Base-by-base conservation (phyloP, 345 rosid genomes). In the Brassica rapa region DNA sequence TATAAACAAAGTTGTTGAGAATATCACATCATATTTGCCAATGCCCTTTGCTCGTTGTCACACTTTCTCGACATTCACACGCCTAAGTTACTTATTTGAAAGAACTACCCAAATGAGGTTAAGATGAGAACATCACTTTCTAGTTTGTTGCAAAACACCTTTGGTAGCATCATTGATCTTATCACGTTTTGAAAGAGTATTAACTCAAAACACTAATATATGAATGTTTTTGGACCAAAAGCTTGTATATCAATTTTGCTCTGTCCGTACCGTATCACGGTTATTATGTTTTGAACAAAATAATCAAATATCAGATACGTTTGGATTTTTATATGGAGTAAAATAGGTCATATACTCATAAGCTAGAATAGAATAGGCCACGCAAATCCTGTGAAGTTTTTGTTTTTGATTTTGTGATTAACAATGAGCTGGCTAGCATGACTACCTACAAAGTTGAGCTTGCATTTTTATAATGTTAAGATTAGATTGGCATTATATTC, bases 111-210 rank as follows among this genome's bases (percentile, higher is more conserved):
- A 73, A 73, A 60, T 30, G 14, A 56, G 65, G 78, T 25, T 46
- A 79, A 49, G 74, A 73, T 79, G 78, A 79, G 65, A 79, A 51
- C 78, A 73, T 37, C 60, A 51, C 78, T 79, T 74, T 79, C 74
- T 51, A 35, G 78, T 79, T 79, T 79, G 82, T 79, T 79, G 70
- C 30, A 37, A 79, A 79, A 62, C 63, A 64, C 35, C 37, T 77
- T 62, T 71, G 75, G 6, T 62, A n/a, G 1, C 23, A 71, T 77
- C 61, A 53, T 39, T 32, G 43, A 32, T 32, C 67, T n/a, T 43
- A 66, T 66, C 63, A 66, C 51, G 41, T 63, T 67, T 49, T 6
- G 6, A n/a, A 77, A 69, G 46, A 6, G 41, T 77, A 70, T 9
- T 53, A 46, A 61, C 74, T 43, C 35, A 29, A 59, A 11, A 56